phyloP scores from a whole-genome alignment of 345 rosid genomes.

The Hevea brasiliensis region DNA sequence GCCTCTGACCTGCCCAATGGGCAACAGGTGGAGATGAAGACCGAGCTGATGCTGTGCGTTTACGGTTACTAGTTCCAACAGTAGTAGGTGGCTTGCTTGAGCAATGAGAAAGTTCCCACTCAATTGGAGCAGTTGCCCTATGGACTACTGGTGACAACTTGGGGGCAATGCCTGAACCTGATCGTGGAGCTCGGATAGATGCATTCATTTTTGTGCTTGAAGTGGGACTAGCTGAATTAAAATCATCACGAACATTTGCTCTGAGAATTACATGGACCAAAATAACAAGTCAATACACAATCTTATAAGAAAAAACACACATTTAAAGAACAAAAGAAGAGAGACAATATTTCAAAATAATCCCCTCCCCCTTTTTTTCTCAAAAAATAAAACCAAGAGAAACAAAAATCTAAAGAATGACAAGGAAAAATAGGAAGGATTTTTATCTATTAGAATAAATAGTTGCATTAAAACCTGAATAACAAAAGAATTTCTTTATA shows the following conservation, averaged over 20 bases:
- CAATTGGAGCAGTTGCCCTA: conserved; percentile 60
- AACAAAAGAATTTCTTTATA: background rate
- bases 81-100: conserved; percentile 62
- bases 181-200: conserved; percentile 73
- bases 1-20: conserved; percentile 86
- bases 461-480: conserved; percentile 3
- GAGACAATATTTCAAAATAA: background rate
- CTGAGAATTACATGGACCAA: conserved; percentile 41
- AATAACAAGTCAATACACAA: conserved; percentile 1
- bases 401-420: background rate
- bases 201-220: conserved; percentile 57
- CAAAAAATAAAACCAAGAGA: background rate
- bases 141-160: conserved; percentile 69
- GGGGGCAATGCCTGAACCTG: conserved; percentile 59
- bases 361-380: background rate
- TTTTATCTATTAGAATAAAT: conserved; percentile 16
- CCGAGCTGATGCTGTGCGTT: conserved; percentile 57
- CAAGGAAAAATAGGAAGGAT: background rate
- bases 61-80: conserved; percentile 68
- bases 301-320: background rate
- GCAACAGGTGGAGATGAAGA: conserved; percentile 87
- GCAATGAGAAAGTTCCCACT: conserved; percentile 86
- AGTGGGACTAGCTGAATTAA: conserved; percentile 69
- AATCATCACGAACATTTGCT: conserved; percentile 66
- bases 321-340: background rate